phyloP scores from a whole-genome alignment of 345 rosid species.

The Lepidium africanum region DNA sequence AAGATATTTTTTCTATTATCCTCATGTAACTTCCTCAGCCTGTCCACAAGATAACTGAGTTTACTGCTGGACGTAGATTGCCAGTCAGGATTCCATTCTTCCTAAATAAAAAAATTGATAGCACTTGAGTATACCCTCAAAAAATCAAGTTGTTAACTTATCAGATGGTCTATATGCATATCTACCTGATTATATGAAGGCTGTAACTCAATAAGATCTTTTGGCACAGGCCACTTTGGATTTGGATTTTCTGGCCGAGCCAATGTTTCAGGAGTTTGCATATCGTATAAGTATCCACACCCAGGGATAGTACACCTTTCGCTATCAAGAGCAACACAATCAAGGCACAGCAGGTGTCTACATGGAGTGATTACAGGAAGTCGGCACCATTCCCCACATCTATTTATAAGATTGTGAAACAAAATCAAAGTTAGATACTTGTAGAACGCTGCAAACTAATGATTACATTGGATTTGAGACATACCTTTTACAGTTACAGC shows the following conservation, averaged over 20 bases:
- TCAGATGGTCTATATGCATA: conserved; percentile 2
- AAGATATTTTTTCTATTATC: conserved; percentile 24
- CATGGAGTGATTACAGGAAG: conserved; percentile 91
- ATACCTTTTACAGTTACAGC: conserved; percentile 85
- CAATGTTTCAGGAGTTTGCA: conserved; percentile 75
- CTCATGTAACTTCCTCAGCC: conserved; percentile 60
- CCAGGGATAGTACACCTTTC: conserved; percentile 68
- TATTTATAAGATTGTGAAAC: conserved; percentile 23
- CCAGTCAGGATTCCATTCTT: conserved; percentile 98
- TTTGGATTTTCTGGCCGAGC: conserved; percentile 91
- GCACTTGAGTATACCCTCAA: conserved; percentile 1
- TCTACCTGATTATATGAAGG: conserved; percentile 91
- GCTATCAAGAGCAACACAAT: conserved; percentile 70
- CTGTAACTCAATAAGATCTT: conserved; percentile 95
- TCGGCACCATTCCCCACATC: conserved; percentile 98
- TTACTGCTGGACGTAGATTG: conserved; percentile 93
- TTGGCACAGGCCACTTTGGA: conserved; percentile 95
- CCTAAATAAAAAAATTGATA: conserved; percentile 41
- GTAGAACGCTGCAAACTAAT: not conserved
- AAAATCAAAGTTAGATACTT: conserved; percentile 8
- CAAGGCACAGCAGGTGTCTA: conserved; percentile 84
- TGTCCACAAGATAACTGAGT: conserved; percentile 69
- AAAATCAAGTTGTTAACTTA: not conserved
- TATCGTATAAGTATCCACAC: conserved; percentile 71
- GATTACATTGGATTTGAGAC: conserved; percentile 8